Evolutionary conservation across 2,329 filamentous ascomycete species (phyloP).

Genomic region (Graphilbum ipis-grandicollis): DNA sequence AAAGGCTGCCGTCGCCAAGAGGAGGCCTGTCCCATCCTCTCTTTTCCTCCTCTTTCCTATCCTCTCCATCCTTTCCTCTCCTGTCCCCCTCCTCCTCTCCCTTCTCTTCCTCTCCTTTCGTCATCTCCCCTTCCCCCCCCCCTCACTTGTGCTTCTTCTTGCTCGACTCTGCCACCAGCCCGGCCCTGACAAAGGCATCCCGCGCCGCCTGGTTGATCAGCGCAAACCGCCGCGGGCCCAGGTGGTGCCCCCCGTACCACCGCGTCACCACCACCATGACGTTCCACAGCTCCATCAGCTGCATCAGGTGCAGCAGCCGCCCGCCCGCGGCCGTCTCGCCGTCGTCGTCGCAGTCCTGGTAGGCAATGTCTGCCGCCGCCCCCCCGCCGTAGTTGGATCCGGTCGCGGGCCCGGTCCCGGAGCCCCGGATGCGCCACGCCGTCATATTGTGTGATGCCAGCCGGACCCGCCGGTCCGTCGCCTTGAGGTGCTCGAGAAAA

Average conservation of each 20-base stretch:
- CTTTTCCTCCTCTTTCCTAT: no score
- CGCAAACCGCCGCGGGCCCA: constrained; percentile 79
- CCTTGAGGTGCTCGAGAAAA: constrained; percentile 59
- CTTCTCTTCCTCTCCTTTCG: no score
- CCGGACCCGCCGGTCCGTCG: constrained; percentile 71
- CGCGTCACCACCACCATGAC: constrained; percentile 82
- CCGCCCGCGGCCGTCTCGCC: constrained; percentile 86
- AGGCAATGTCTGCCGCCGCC: constrained; percentile 34
- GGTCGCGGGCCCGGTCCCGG: constrained; percentile 6
- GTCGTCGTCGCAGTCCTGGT: constrained; percentile 91
- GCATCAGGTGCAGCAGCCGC: constrained; percentile 73
- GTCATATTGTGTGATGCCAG: constrained; percentile 88
- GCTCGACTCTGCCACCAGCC: constrained; percentile 39
- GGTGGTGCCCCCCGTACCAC: constrained; percentile 85
- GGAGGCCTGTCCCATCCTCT: no score
- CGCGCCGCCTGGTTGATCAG: constrained; percentile 77
- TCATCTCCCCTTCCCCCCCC: no score
- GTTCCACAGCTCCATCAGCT: constrained; percentile 88
- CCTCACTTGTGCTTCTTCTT: constrained; percentile 30
- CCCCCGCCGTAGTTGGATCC: constrained; percentile 22
- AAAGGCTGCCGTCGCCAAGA: no score
- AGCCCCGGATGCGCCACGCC: constrained; percentile 62
- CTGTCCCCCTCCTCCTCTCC: no score
- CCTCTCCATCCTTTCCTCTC: no score
- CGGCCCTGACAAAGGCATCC: constrained; percentile 66